phyloP scores from a whole-genome alignment of 495 filamentous ascomycete genomes.

The Hypomontagnella submonticulosa region DNA sequence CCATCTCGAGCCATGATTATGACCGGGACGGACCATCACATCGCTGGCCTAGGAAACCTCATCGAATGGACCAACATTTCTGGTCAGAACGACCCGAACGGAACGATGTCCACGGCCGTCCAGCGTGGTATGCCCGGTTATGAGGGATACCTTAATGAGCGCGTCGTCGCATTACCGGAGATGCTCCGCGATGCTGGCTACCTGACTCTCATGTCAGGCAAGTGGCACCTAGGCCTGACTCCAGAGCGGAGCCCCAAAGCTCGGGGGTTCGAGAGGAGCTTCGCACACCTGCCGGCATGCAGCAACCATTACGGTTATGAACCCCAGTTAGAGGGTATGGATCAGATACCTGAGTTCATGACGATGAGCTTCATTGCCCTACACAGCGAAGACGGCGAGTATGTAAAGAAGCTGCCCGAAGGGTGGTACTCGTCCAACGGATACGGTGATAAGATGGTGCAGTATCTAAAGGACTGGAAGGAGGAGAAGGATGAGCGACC shows the following conservation, averaged over 20 bases:
- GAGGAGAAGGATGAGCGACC: conserved; percentile 61
- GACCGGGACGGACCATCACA: conserved; percentile 65
- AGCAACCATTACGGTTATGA: conserved; percentile 71
- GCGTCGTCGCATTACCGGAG: conserved; percentile 70
- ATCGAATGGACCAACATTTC: conserved; percentile 53
- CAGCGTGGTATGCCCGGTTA: conserved; percentile 68
- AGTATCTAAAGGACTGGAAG: conserved; percentile 67
- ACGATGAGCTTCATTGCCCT: conserved; percentile 65
- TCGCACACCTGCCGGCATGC: conserved; percentile 57
- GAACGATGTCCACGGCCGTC: conserved; percentile 52
- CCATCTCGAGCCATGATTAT: conserved; percentile 71
- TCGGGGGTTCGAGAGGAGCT: conserved; percentile 58
- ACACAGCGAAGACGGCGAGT: conserved; percentile 67
- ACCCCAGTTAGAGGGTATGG: conserved; percentile 57
- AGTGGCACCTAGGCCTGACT: conserved; percentile 66
- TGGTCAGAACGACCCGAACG: conserved; percentile 47
- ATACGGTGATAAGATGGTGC: conserved; percentile 66
- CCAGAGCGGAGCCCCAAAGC: conserved; percentile 54
- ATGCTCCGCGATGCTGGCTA: conserved; percentile 71
- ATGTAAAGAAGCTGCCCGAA: conserved; percentile 61
- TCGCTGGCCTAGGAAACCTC: conserved; percentile 61
- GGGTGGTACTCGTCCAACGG: conserved; percentile 67
- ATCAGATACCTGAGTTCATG: conserved; percentile 60
- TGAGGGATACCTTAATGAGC: conserved; percentile 72
- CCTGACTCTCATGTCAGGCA: conserved; percentile 70